Conservation (phyloP, 179 eudicot genomes). For the Beta lomatogona region DNA sequence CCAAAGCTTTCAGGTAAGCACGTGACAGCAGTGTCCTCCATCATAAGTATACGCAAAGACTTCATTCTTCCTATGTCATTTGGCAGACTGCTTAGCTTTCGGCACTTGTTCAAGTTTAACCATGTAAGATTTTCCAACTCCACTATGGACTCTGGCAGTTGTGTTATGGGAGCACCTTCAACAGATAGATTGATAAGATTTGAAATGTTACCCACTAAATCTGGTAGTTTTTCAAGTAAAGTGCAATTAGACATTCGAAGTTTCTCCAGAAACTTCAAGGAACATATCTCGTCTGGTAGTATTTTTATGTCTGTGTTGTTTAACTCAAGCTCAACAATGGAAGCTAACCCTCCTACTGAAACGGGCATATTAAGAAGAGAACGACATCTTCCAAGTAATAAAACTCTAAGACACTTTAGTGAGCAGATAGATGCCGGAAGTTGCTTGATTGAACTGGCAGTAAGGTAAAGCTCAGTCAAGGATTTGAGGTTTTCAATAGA, state of each 20-base stretch:
- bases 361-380: slow-evolving; percentile 37
- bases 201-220: slow-evolving; percentile 44
- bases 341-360: slow-evolving; percentile 41
- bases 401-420: slow-evolving; percentile 39
- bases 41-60: slow-evolving; percentile 39
- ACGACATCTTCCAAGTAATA: slow-evolving; percentile 38
- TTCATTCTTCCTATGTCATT: slow-evolving; percentile 40
- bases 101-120: slow-evolving; percentile 43
- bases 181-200: slow-evolving; percentile 39
- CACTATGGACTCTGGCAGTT: slow-evolving; percentile 55
- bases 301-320: slow-evolving; percentile 27
- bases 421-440: slow-evolving; percentile 54
- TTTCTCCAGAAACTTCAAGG: slow-evolving; percentile 42
- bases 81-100: slow-evolving; percentile 39
- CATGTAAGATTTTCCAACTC: slow-evolving; percentile 45
- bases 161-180: slow-evolving; percentile 34
- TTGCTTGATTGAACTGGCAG: slow-evolving; percentile 35
- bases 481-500: slow-evolving; percentile 46
- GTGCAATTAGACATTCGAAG: slow-evolving; percentile 47
- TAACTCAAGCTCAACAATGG: slow-evolving; percentile 44
- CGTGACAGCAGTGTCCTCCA: slow-evolving; percentile 47
- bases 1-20: slow-evolving; percentile 58
- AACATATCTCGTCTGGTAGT: slow-evolving; percentile 52
- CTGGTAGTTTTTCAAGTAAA: slow-evolving; percentile 45
- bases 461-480: slow-evolving; percentile 34